A percentile compares a stretch with the other conserved stretches of the same genome.
These are phyloP conservation scores for Cucurbita ficifolia DNA, from an alignment of 306 rosid species.

Conservation along the genomic window DNA sequence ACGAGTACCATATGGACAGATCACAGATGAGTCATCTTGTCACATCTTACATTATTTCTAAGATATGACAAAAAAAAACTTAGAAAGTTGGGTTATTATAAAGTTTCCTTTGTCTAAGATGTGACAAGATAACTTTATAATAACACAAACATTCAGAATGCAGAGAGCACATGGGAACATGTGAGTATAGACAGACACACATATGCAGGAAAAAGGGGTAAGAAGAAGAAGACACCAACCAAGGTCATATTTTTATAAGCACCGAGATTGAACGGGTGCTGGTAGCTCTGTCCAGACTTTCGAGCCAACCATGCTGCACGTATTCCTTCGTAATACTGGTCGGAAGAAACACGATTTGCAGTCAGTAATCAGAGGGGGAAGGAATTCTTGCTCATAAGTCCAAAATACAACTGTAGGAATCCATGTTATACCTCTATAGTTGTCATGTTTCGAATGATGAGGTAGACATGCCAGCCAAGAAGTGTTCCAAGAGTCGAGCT, in stretches of 20 bases:
- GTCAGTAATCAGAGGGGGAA: not conserved
- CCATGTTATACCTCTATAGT: constrained; percentile 63
- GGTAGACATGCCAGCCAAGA: constrained; percentile 77
- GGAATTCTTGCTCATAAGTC: not conserved
- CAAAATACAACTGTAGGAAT: constrained; percentile 3
- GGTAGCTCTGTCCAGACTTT: constrained; percentile 70
- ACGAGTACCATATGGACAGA: not conserved
- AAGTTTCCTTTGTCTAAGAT: not conserved
- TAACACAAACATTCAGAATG: not conserved
- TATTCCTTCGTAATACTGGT: constrained; percentile 55
- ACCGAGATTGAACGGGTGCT: constrained; percentile 43
- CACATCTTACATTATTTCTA: too few relatives aligned
- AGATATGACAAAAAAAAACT: not conserved
- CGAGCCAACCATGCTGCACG: constrained; percentile 70
- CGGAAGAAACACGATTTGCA: constrained; percentile 1
- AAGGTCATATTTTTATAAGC: constrained; percentile 54
- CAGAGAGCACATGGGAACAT: not conserved
- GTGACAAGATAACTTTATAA: not conserved
- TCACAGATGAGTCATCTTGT: not conserved
- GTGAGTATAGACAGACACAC: not conserved
- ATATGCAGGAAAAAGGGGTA: not conserved
- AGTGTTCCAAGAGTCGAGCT: constrained; percentile 49
- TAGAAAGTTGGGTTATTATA: not conserved
- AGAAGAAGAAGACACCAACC: constrained; percentile 32
- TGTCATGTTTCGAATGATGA: constrained; percentile 60